Conservation (phyloP, 2,329 filamentous ascomycete genomes). For the Sphaerulina musiva region DNA sequence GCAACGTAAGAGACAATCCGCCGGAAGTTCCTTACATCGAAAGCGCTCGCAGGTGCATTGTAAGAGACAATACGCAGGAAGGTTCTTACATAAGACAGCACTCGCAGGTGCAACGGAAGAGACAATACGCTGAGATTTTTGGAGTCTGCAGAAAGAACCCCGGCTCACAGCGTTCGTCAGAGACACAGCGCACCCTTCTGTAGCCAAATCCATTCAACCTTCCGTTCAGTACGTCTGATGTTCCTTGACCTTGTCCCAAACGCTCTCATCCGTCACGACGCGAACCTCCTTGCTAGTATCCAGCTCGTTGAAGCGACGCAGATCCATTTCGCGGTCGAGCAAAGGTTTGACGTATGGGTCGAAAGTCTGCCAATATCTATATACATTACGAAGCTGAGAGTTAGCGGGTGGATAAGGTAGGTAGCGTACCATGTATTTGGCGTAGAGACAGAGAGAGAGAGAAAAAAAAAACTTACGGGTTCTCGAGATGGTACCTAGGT, state of each 20-base stretch:
- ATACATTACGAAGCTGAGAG: too few species aligned
- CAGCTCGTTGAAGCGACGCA: constrained; percentile 58
- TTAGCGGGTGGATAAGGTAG: too few species aligned
- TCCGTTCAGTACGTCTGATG: constrained; percentile 27
- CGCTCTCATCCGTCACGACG: constrained; percentile 30
- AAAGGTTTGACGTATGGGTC: constrained; percentile 66
- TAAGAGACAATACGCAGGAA: too few species aligned
- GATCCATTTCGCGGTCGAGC: constrained; percentile 62
- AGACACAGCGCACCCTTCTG: neutral
- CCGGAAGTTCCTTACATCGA: too few species aligned
- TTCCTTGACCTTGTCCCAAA: constrained; percentile 34
- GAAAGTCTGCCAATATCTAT: constrained; percentile 63
- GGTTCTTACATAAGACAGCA: neutral
- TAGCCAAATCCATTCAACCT: neutral
- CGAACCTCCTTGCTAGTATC: constrained; percentile 46
- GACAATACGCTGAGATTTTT: too few species aligned
- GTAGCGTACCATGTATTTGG: too few species aligned
- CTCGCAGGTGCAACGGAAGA: neutral
- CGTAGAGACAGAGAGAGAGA: too few species aligned
- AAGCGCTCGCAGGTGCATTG: too few species aligned
- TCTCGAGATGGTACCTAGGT: constrained; percentile 43
- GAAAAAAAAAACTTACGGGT: constrained; percentile 48
- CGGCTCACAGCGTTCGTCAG: neutral
- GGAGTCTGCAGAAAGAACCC: too few species aligned
- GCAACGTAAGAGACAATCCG: too few species aligned